These are phyloP conservation scores for Penicillium sp. DNA, from an alignment of 2,329 filamentous ascomycete genomes.

Conservation along the genomic window DNA sequence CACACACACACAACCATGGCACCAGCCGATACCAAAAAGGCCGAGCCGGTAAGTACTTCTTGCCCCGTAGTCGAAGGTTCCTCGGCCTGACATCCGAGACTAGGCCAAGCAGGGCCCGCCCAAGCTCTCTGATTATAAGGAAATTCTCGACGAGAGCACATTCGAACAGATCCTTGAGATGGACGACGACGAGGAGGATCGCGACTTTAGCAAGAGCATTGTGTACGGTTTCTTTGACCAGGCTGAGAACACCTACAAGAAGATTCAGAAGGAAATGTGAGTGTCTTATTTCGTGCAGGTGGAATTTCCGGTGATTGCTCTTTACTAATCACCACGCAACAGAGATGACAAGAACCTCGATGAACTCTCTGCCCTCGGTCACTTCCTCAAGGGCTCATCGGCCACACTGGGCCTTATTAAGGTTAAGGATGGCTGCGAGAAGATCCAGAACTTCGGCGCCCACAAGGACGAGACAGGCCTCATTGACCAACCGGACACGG, in stretches of 20 bases:
- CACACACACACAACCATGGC: constrained; percentile 23
- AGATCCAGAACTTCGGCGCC: constrained; percentile 91
- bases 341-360: constrained; percentile 68
- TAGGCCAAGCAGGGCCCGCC: constrained; percentile 48
- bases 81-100: not conserved
- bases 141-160: constrained; percentile 73
- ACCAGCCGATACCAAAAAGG: constrained; percentile 29
- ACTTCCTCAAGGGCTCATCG: constrained; percentile 96
- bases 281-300: constrained; percentile 37
- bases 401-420: constrained; percentile 88
- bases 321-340: constrained; percentile 1
- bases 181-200: constrained; percentile 86
- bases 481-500: constrained; percentile 62
- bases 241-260: constrained; percentile 76
- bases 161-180: constrained; percentile 98
- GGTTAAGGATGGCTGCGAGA: constrained; percentile 89
- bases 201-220: constrained; percentile 84
- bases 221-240: constrained; percentile 93
- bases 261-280: constrained; percentile 84
- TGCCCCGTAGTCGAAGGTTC: not conserved
- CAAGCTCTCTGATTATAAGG: constrained; percentile 63
- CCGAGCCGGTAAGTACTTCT: constrained; percentile 24
- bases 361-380: constrained; percentile 78
- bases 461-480: constrained; percentile 75
- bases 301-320: not conserved